Conservation (phyloP, 2,329 filamentous ascomycete species). For the Aulographum hederae region DNA sequence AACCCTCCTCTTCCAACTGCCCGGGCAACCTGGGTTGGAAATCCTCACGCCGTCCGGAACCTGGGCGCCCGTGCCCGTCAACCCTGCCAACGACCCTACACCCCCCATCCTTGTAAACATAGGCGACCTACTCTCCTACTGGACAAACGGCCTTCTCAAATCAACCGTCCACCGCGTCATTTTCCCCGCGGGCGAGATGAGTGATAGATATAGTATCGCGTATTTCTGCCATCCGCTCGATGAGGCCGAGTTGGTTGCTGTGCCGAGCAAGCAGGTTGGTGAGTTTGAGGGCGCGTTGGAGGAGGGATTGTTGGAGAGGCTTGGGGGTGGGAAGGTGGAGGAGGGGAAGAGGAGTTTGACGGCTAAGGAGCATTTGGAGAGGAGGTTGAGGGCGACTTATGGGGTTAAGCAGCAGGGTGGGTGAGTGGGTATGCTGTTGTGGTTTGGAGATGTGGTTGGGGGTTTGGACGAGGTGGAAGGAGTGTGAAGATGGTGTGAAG, state of each 20-base stretch:
- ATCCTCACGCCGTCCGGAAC: conserved; percentile 41
- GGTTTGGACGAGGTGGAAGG: no score
- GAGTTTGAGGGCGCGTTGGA: conserved; percentile 12
- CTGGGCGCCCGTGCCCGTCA: conserved; percentile 27
- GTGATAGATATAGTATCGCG: conserved; percentile 37
- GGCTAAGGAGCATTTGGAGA: conserved; percentile 38
- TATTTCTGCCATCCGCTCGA: conserved; percentile 47
- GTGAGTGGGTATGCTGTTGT: no score
- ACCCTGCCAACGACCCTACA: conserved; percentile 16
- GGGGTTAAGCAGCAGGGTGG: conserved; percentile 14
- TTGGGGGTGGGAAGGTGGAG: conserved; percentile 12
- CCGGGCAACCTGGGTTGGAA: conserved; percentile 72
- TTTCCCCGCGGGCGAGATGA: conserved; percentile 32
- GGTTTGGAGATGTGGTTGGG: no score
- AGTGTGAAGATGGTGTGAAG: no score
- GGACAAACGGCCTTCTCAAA: conserved; percentile 76
- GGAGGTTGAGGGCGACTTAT: conserved; percentile 40
- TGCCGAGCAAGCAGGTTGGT: conserved; percentile 34
- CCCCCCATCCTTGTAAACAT: conserved; percentile 53
- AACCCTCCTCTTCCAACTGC: conserved; percentile 65
- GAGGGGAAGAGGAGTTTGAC: conserved; percentile 29
- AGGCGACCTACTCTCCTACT: conserved; percentile 60
- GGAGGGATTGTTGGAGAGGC: conserved; percentile 20
- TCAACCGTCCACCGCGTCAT: conserved; percentile 82
- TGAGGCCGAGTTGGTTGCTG: conserved; percentile 31